Evolutionary conservation across 352 stramenopile species (phyloP), one percentile per base, ranked within the genome.

Genomic region (Phytopythium montanum): DNA sequence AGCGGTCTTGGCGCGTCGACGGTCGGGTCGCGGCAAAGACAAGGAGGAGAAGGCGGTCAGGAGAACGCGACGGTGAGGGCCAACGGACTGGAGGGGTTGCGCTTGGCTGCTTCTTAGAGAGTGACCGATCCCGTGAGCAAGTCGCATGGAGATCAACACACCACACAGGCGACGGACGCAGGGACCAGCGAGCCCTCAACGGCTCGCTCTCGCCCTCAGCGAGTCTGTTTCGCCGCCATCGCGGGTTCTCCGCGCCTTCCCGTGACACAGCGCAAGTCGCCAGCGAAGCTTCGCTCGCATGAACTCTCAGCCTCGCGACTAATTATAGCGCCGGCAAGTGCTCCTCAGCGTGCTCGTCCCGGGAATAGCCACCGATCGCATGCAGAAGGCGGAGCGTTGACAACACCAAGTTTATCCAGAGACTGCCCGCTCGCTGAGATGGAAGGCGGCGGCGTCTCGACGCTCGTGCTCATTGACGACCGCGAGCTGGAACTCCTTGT

Each of bases 381-480:
- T 33, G 28, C 41, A 8, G 26, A 13, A 28, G 5, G 41, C 41
- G n/a, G 23, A 23, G 21, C 42, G 21, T 29, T 8, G 9, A 29
- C 42, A 1, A 12, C 9, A 8, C 8, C 42, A 13, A 13, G 39
- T 3, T 19, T 19, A 25, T 13, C n/a, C n/a, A 48, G n/a, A 48
- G 33, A 38, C 33, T 12, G 33, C 21, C 44, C 6, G 21, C 21
- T 21, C 44, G 44, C 2, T 26, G 23, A 21, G 5, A 50, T 50
- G 44, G 21, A 50, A 50, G 21, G n/a, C 31, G 38, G 34, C 33
- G 55, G 29, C 8, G 25, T 49, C 21, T 36, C 56, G n/a, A 62
- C 25, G 56, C 48, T 55, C 36, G 56, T 62, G 56, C 48, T 62
- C 21, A 41, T 62, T 28, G n/a, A 45, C 29, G 56, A 60, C 45